These are phyloP conservation scores for Orobanche coerulescens DNA, from an alignment of 257 asterid genomes.

Conservation along the genomic window DNA sequence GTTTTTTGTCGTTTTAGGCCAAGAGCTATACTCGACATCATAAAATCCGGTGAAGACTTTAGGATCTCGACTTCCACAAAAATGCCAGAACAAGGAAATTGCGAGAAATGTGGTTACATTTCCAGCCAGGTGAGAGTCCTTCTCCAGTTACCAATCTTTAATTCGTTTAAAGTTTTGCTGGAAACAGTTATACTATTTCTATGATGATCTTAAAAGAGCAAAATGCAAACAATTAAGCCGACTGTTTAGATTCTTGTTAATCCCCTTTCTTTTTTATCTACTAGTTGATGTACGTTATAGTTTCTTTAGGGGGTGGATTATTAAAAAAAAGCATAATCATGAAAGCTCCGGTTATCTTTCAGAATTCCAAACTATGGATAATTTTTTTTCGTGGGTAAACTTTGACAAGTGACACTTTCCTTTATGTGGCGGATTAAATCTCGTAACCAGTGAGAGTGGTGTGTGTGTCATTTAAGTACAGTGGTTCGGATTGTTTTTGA, in stretches of 20 bases:
- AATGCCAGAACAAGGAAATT: conserved; percentile 96
- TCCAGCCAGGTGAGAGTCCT: conserved; percentile 77
- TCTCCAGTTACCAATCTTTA: not conserved
- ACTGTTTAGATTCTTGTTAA: not conserved
- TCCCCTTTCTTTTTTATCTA: not conserved
- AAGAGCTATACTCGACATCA: conserved; percentile 85
- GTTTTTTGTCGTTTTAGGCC: conserved; percentile 45
- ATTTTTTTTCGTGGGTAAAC: too few relatives aligned
- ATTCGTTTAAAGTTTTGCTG: not conserved
- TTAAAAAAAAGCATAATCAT: not conserved
- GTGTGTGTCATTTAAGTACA: not conserved
- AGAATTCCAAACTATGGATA: too few relatives aligned
- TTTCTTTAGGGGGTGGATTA: too few relatives aligned
- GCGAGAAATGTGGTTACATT: conserved; percentile 92
- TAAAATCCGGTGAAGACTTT: conserved; percentile 91
- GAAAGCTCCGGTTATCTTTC: not conserved
- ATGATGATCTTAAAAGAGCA: conserved; percentile 1
- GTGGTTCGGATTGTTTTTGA: not conserved
- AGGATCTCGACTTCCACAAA: conserved; percentile 81
- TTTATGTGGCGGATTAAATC: not conserved
- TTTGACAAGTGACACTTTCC: too few relatives aligned
- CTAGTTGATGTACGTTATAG: not conserved
- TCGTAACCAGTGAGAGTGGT: not conserved
- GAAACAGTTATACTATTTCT: not conserved
- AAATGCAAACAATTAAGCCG: not conserved